Evolutionary conservation across 1,284 basidiomycete species (phyloP).

Genomic region (Vanrija humicola): DNA sequence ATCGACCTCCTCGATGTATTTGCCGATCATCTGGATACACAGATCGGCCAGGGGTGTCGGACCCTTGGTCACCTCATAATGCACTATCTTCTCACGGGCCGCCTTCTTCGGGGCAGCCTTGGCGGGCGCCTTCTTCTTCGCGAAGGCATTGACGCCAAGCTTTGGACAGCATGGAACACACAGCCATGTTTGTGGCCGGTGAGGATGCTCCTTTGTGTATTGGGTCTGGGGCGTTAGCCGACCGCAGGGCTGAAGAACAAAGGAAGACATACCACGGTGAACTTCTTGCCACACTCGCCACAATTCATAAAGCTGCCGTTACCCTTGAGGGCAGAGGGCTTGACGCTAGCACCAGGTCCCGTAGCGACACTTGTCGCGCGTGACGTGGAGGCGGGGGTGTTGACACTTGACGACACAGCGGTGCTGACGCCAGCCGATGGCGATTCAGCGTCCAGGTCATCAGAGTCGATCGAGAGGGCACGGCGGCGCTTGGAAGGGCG

Average conservation of each 20-base stretch:
- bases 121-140: constrained; percentile 63
- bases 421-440: not conserved
- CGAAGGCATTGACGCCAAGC: constrained; percentile 70
- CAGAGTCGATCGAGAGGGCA: constrained; percentile 54
- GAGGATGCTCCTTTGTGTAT: constrained; percentile 66
- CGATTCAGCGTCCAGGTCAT: constrained; percentile 58
- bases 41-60: constrained; percentile 67
- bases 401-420: constrained; percentile 28
- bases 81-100: constrained; percentile 52
- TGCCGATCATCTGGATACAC: constrained; percentile 81
- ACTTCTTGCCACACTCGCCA: constrained; percentile 73
- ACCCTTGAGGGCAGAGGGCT: constrained; percentile 55
- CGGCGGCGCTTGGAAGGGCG: constrained; percentile 36
- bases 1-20: constrained; percentile 85
- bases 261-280: constrained; percentile 70
- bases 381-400: constrained; percentile 53
- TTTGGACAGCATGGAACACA: constrained; percentile 75
- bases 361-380: not conserved
- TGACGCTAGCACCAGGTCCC: constrained; percentile 31
- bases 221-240: constrained; percentile 58
- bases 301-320: constrained; percentile 79
- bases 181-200: constrained; percentile 63
- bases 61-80: constrained; percentile 63
- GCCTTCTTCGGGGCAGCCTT: constrained; percentile 49
- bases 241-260: not conserved